Conservation (phyloP, 371 early-diverging fungal species). For the Mucor velutinosus region DNA sequence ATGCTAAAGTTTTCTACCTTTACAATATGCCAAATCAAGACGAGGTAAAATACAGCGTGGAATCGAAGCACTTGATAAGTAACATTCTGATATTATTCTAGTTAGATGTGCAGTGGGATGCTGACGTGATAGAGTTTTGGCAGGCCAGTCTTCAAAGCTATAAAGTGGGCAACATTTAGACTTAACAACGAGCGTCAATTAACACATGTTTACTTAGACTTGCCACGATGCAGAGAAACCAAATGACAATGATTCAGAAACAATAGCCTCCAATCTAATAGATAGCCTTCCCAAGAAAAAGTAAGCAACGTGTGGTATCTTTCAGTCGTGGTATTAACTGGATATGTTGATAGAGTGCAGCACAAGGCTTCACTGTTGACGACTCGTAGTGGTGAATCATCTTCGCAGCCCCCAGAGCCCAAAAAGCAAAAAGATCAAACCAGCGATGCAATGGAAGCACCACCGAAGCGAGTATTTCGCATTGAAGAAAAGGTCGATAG, state of each 20-base stretch:
- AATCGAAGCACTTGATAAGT: not conserved
- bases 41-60: not conserved
- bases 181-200: not conserved
- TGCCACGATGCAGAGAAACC: not conserved
- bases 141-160: slow-evolving; percentile 18
- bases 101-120: slow-evolving; percentile 10
- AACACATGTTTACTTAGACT: not conserved
- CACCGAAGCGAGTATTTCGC: not conserved
- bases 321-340: not conserved
- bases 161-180: slow-evolving; percentile 2
- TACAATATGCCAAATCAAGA: not conserved
- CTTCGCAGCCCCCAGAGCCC: not conserved
- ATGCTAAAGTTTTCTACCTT: not conserved
- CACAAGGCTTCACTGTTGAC: not conserved
- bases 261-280: not conserved
- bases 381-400: not conserved
- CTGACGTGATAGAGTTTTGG: slow-evolving; percentile 24
- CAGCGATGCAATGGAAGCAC: not conserved
- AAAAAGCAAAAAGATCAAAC: not conserved
- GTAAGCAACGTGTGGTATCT: not conserved
- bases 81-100: not conserved
- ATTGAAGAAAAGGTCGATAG: not conserved
- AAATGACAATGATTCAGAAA: not conserved
- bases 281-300: not conserved
- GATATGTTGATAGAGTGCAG: not conserved